A percentile compares a stretch with the other conserved stretches of the same genome.
Conservation (phyloP, 2,329 filamentous ascomycete genomes). For the Chaetomium sp. region DNA sequence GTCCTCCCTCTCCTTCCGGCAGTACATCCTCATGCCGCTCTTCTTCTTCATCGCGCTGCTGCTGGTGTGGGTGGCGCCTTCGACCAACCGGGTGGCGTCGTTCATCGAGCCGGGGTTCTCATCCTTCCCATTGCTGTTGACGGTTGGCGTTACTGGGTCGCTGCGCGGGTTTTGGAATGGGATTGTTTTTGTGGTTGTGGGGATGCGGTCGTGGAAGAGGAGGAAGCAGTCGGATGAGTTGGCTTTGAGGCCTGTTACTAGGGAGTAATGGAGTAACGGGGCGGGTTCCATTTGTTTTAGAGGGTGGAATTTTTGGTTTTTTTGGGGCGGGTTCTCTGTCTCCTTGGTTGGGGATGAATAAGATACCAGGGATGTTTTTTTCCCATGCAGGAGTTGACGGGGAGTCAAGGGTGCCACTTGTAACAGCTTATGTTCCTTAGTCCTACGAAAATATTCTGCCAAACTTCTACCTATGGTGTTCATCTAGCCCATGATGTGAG, state of each 20-base stretch:
- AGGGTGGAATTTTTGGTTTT: too few relatives aligned
- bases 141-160: conserved; percentile 30
- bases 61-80: conserved; percentile 31
- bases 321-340: too few relatives aligned
- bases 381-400: too few relatives aligned
- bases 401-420: too few relatives aligned
- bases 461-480: too few relatives aligned
- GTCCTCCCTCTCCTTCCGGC: conserved; percentile 30
- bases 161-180: conserved; percentile 35
- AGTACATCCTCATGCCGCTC: conserved; percentile 35
- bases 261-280: background rate
- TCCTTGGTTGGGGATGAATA: too few relatives aligned
- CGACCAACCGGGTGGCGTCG: conserved; percentile 31
- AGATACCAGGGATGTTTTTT: too few relatives aligned
- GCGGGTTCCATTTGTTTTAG: too few relatives aligned
- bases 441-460: too few relatives aligned
- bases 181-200: conserved; percentile 32
- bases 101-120: conserved; percentile 26
- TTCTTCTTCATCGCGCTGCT: conserved; percentile 32
- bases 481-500: too few relatives aligned
- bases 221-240: conserved; percentile 9
- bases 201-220: conserved; percentile 28
- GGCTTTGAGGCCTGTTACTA: conserved; percentile 1
- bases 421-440: too few relatives aligned
- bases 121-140: conserved; percentile 28